phyloP scores from a whole-genome alignment of 257 asterid species.

The Penstemon newberryi region DNA sequence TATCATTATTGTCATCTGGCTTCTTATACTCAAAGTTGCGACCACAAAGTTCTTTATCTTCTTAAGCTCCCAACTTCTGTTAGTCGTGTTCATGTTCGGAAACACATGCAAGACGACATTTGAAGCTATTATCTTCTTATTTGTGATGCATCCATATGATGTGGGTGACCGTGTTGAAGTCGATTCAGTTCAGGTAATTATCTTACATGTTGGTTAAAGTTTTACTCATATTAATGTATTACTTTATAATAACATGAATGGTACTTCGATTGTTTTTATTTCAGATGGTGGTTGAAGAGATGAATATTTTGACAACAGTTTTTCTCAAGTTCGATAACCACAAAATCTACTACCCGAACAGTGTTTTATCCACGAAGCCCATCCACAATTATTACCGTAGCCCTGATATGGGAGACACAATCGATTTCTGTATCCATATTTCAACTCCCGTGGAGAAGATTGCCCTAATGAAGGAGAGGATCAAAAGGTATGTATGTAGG shows the following conservation, averaged over 20 bases:
- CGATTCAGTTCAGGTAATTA: conserved; percentile 49
- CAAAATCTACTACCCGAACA: conserved; percentile 54
- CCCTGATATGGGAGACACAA: conserved; percentile 58
- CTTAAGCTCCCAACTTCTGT: conserved; percentile 18
- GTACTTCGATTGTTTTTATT: background rate
- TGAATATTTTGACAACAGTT: conserved; percentile 54
- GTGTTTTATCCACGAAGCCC: conserved; percentile 46
- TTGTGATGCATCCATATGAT: conserved; percentile 22
- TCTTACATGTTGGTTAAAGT: background rate
- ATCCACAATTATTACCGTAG: conserved; percentile 55
- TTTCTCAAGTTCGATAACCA: conserved; percentile 52
- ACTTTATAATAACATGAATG: background rate
- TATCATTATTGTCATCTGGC: conserved; percentile 27
- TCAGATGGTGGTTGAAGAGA: conserved; percentile 69
- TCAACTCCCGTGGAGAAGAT: conserved; percentile 55
- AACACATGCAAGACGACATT: conserved; percentile 23
- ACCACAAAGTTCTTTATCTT: conserved; percentile 17
- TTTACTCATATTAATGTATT: background rate
- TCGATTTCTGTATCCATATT: conserved; percentile 48
- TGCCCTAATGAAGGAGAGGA: conserved; percentile 43
- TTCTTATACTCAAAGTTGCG: conserved; percentile 22
- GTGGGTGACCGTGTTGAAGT: conserved; percentile 52
- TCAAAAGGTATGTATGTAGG: conserved; percentile 49
- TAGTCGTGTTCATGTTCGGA: conserved; percentile 19
- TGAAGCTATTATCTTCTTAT: conserved; percentile 19